Conservation (phyloP, 108 stramenopile species). For the Craspedostauros australis region DNA sequence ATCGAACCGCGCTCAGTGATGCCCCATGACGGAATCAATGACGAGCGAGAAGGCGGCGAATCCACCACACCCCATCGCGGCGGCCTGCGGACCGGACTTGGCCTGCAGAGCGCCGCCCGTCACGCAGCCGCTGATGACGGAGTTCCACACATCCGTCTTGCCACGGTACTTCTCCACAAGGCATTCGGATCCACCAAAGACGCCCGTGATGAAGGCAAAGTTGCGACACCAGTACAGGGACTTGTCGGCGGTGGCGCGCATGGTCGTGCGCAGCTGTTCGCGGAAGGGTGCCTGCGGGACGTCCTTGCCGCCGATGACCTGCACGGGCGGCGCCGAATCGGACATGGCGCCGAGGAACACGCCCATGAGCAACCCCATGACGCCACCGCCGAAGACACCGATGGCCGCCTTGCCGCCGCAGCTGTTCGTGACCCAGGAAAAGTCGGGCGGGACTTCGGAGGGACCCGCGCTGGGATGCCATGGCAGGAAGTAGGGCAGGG, state of each 20-base stretch:
- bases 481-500: constrained; percentile 65
- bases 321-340: constrained; percentile 81
- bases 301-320: constrained; percentile 74
- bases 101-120: constrained; percentile 90
- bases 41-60: constrained; percentile 92
- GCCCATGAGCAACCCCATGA: constrained; percentile 85
- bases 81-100: constrained; percentile 84
- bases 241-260: constrained; percentile 78
- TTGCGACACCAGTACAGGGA: constrained; percentile 83
- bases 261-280: constrained; percentile 73
- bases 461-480: constrained; percentile 58
- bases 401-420: constrained; percentile 84
- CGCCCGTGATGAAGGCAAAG: constrained; percentile 92
- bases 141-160: constrained; percentile 92
- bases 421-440: constrained; percentile 70
- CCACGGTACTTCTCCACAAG: constrained; percentile 90
- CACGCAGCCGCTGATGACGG: constrained; percentile 83
- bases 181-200: constrained; percentile 85
- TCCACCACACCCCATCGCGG: constrained; percentile 88
- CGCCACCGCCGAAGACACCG: constrained; percentile 80
- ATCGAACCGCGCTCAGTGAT: too few relatives aligned
- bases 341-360: constrained; percentile 86
- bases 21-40: constrained; percentile 87
- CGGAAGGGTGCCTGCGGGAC: constrained; percentile 81
- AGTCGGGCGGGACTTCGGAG: constrained; percentile 69